Evolutionary conservation across 495 filamentous ascomycete genomes (phyloP).

Genomic region (Darksidea phi): DNA sequence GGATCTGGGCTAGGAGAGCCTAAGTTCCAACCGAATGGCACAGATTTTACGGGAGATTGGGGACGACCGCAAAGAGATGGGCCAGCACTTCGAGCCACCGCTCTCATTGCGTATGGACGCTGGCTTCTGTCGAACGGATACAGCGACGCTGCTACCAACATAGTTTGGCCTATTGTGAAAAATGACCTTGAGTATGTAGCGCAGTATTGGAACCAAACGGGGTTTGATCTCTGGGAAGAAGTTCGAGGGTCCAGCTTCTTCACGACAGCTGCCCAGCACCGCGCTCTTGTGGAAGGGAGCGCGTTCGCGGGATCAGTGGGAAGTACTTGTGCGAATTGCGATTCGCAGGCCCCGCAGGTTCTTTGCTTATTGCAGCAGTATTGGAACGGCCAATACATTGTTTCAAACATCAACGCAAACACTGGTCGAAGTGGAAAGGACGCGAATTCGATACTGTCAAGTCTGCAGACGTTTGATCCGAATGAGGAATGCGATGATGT

Average conservation of each 20-base stretch:
- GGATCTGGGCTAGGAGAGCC: slow-evolving; percentile 53
- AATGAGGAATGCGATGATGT: slow-evolving; percentile 54
- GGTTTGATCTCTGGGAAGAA: slow-evolving; percentile 74
- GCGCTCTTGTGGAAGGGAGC: slow-evolving; percentile 61
- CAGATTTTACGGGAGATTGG: slow-evolving; percentile 63
- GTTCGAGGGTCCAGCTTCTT: slow-evolving; percentile 64
- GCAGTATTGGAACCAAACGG: slow-evolving; percentile 68
- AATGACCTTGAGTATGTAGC: slow-evolving; percentile 69
- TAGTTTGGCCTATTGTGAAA: slow-evolving; percentile 61
- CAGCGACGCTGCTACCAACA: slow-evolving; percentile 40
- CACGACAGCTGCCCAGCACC: slow-evolving; percentile 49
- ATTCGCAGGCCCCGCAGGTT: slow-evolving; percentile 57
- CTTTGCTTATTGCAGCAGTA: slow-evolving; percentile 63
- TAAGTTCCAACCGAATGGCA: slow-evolving; percentile 61
- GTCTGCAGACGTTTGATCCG: slow-evolving; percentile 65
- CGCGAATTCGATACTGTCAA: slow-evolving; percentile 59
- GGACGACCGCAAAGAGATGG: slow-evolving; percentile 72
- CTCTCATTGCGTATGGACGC: slow-evolving; percentile 48
- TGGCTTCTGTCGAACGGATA: slow-evolving; percentile 54
- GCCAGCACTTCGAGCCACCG: slow-evolving; percentile 66
- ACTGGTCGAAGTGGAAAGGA: slow-evolving; percentile 57
- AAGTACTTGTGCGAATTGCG: slow-evolving; percentile 48
- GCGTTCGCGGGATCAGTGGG: slow-evolving; percentile 53
- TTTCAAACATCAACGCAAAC: slow-evolving; percentile 53
- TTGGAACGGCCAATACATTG: slow-evolving; percentile 57